Conservation (phyloP, 371 early-diverging fungal species). For the Mucor saturninus region DNA sequence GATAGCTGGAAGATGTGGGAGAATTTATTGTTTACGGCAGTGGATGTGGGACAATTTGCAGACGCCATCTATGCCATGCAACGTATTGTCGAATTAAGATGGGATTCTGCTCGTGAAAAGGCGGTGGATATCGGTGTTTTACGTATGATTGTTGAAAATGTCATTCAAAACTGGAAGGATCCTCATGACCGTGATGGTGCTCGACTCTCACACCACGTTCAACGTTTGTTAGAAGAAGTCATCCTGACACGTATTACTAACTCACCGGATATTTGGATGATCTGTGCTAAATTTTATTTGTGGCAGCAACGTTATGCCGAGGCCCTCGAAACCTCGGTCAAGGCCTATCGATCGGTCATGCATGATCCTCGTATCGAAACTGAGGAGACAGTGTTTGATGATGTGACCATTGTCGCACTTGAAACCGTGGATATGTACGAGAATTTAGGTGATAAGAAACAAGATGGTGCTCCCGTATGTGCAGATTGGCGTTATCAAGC, state of each 20-base stretch:
- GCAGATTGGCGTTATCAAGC: constrained; percentile 91
- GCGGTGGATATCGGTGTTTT: constrained; percentile 82
- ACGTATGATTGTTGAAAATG: constrained; percentile 71
- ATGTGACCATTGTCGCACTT: constrained; percentile 68
- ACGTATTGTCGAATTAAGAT: constrained; percentile 78
- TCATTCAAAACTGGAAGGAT: constrained; percentile 70
- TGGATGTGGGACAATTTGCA: constrained; percentile 80
- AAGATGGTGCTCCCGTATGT: constrained; percentile 60
- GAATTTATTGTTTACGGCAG: constrained; percentile 80
- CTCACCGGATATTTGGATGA: constrained; percentile 77
- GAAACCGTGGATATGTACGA: constrained; percentile 83
- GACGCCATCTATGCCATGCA: constrained; percentile 89
- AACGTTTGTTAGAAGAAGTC: constrained; percentile 64
- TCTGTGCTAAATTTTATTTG: constrained; percentile 78
- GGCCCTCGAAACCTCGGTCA: constrained; percentile 79
- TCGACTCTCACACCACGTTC: constrained; percentile 48
- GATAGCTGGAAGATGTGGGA: constrained; percentile 94
- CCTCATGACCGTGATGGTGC: constrained; percentile 53
- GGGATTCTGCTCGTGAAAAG: constrained; percentile 65
- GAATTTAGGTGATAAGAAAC: constrained; percentile 62
- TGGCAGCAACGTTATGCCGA: constrained; percentile 62
- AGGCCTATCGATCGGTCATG: constrained; percentile 82
- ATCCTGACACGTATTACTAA: constrained; percentile 79
- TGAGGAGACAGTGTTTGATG: constrained; percentile 69
- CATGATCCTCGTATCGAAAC: constrained; percentile 75